A percentile compares a stretch with the other conserved stretches of the same genome.
These are phyloP conservation scores for Antitrichia curtipendula DNA, from an alignment of 225 moss, liverwort and hornwort species.

Conservation along the genomic window DNA sequence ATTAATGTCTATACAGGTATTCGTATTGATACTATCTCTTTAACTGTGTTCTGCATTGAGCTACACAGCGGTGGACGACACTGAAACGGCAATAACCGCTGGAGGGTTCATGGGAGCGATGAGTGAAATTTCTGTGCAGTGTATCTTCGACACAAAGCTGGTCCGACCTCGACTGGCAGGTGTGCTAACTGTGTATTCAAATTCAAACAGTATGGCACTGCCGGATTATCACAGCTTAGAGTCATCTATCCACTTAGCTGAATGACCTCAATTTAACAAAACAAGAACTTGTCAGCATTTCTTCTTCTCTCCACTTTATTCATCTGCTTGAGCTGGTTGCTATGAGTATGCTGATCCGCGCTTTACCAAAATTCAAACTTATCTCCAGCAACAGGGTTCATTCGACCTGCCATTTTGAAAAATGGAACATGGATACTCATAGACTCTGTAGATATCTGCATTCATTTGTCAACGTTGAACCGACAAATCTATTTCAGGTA, in stretches of 20 bases:
- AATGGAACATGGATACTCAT: neutral
- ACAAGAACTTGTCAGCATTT: neutral
- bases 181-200: neutral
- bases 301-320: neutral
- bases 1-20: neutral
- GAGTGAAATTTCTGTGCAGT: neutral
- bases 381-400: neutral
- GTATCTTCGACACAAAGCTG: neutral
- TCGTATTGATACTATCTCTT: neutral
- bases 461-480: neutral
- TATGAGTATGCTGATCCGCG: neutral
- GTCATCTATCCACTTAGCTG: neutral
- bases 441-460: neutral
- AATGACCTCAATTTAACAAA: neutral
- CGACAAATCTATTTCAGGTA: neutral
- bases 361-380: neutral
- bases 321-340: neutral
- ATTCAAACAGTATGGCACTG: neutral
- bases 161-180: neutral
- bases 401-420: neutral
- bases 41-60: neutral
- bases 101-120: neutral
- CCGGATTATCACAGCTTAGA: neutral
- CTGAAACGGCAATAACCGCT: neutral
- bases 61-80: neutral